Conservation (phyloP, 331 rosid species). For the Quercus tomentella region DNA sequence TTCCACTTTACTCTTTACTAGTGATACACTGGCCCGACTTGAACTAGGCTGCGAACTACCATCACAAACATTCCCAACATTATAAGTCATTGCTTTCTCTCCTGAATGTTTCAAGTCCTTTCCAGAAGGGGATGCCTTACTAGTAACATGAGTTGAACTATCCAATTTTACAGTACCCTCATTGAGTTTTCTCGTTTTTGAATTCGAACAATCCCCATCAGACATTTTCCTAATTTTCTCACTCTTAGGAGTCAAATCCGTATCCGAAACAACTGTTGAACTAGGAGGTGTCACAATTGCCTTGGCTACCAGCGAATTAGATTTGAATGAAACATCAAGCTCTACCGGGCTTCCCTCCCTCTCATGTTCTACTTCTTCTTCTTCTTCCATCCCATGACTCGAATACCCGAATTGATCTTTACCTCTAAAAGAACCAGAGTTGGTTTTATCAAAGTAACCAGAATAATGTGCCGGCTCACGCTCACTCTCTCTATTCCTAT, state of each 20-base stretch:
- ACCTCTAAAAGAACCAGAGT: conserved; percentile 43
- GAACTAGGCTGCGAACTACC: conserved; percentile 26
- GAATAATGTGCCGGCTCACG: conserved; percentile 45
- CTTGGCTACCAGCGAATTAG: conserved; percentile 85
- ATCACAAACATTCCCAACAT: conserved; percentile 20
- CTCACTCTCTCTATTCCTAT: conserved; percentile 55
- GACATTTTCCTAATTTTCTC: conserved; percentile 23
- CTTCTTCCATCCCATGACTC: conserved; percentile 31
- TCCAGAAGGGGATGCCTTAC: conserved; percentile 16
- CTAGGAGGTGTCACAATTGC: conserved; percentile 47
- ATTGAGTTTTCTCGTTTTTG: conserved; percentile 14
- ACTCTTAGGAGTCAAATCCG: conserved; percentile 25
- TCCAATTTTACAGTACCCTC: conserved; percentile 21
- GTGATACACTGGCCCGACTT: conserved; percentile 12
- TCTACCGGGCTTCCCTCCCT: conserved; percentile 67
- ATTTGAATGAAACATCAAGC: conserved; percentile 84
- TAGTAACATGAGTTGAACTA: conserved; percentile 23
- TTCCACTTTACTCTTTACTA: conserved; percentile 31
- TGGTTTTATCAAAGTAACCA: conserved; percentile 43
- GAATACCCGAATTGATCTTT: conserved; percentile 47
- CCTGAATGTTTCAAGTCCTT: conserved; percentile 23
- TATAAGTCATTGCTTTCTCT: conserved; percentile 6
- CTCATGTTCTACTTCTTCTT: conserved; percentile 35
- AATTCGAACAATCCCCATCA: conserved; percentile 32
- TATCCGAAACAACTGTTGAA: conserved; percentile 31